A percentile compares a stretch with the other conserved stretches of the same genome.
Evolutionary conservation across 1,139 yeast genomes (phyloP).

Genomic region (Chernovozyma sophiae-reginae): DNA sequence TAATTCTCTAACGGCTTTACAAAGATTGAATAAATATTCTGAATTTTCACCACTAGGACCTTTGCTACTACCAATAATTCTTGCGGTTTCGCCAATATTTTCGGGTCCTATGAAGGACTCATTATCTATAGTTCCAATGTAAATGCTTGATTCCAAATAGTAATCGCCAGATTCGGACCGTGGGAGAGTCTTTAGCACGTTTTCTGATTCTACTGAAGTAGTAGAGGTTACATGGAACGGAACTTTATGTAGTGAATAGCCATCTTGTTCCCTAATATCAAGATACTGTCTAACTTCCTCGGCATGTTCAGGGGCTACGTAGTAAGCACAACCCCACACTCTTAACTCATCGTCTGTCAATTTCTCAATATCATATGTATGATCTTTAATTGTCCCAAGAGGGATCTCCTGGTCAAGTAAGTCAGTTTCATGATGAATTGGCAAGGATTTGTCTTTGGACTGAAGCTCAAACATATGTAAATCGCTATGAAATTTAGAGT

Average conservation of each 20-base stretch:
- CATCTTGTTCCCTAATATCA: conserved; percentile 84
- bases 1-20: conserved; percentile 48
- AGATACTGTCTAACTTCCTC: conserved; percentile 60
- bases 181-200: conserved; percentile 14
- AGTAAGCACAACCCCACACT: conserved; percentile 83
- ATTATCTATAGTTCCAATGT: conserved; percentile 80
- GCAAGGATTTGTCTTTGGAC: not conserved
- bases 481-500: conserved; percentile 44
- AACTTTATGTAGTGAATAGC: conserved; percentile 71
- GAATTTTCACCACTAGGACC: conserved; percentile 85
- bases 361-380: conserved; percentile 5
- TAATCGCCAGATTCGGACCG: conserved; percentile 32
- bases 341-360: conserved; percentile 44
- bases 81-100: conserved; percentile 51
- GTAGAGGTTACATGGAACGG: conserved; percentile 52
- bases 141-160: conserved; percentile 59
- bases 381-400: not conserved
- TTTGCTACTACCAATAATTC: conserved; percentile 45
- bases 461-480: conserved; percentile 36
- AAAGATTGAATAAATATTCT: conserved; percentile 61
- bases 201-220: conserved; percentile 3
- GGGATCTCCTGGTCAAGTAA: conserved; percentile 8
- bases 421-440: conserved; percentile 10
- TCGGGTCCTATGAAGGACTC: conserved; percentile 87
- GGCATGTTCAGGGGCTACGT: conserved; percentile 66